A percentile compares a stretch with the other conserved stretches of the same genome.
Conservation (phyloP, 148 eudicot species). For the Chenopodium album region DNA sequence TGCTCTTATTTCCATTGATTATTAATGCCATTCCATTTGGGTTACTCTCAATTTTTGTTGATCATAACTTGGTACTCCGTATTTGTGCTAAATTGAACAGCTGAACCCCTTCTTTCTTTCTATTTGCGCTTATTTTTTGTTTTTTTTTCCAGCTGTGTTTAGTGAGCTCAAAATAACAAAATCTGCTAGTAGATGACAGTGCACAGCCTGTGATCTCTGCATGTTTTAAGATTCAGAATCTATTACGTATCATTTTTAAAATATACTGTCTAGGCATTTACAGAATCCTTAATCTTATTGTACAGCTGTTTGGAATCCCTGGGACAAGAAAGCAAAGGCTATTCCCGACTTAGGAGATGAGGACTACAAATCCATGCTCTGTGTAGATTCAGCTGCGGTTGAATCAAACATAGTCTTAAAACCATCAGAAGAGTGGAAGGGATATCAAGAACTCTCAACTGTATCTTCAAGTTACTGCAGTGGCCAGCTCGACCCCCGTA, state of each 20-base stretch:
- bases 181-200: background rate
- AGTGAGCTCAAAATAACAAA: too few relatives aligned
- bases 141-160: too few relatives aligned
- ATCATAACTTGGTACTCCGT: too few relatives aligned
- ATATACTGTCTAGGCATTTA: background rate
- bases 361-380: conserved; percentile 75
- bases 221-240: background rate
- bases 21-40: background rate
- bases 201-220: background rate
- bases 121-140: too few relatives aligned
- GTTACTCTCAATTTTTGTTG: too few relatives aligned
- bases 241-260: background rate
- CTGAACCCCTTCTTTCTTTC: too few relatives aligned
- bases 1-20: background rate
- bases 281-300: background rate
- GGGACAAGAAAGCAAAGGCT: conserved; percentile 84
- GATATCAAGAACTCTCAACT: conserved; percentile 66
- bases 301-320: conserved; percentile 87
- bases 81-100: too few relatives aligned
- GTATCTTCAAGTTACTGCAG: conserved; percentile 91
- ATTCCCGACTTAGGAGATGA: conserved; percentile 73
- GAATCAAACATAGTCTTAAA: conserved; percentile 62
- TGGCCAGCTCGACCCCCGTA: conserved; percentile 76
- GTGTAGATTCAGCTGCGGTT: conserved; percentile 71
- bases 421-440: conserved; percentile 84